Percentiles rank a stretch among this genome's conserved stretches.
phyloP scores from a whole-genome alignment of 148 eudicot genomes.

The Vaccinium darrowii region DNA sequence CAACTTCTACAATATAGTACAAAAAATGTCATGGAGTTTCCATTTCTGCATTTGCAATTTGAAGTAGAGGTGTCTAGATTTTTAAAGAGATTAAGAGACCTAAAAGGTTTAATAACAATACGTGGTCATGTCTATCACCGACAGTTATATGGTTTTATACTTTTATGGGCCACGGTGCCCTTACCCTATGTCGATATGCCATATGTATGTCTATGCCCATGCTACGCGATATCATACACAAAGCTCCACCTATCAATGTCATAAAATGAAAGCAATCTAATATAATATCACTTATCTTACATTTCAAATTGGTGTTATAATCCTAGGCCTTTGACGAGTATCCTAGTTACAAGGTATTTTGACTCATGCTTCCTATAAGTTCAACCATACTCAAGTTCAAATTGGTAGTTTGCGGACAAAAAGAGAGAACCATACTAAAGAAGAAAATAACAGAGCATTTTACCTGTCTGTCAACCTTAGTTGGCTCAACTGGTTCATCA shows the following conservation, averaged over 20 bases:
- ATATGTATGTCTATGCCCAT: not conserved
- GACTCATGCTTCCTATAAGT: not conserved
- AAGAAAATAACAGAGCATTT: not conserved
- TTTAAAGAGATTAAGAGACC: not conserved
- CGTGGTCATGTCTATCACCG: not conserved
- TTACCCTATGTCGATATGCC: not conserved
- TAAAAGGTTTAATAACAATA: not conserved
- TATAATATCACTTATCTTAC: not conserved
- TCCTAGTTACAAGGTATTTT: not conserved
- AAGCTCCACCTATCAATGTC: not conserved
- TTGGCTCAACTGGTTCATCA: slow-evolving; percentile 47
- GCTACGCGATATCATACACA: not conserved
- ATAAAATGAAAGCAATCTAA: not conserved
- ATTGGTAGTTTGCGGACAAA: not conserved
- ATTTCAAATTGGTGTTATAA: not conserved
- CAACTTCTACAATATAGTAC: no score
- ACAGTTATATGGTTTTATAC: not conserved
- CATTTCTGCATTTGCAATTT: not conserved
- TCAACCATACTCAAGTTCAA: no score
- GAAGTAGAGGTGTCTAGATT: not conserved
- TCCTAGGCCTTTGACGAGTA: not conserved
- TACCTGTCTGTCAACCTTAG: slow-evolving; percentile 69
- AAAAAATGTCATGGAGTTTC: not conserved
- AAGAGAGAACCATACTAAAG: not conserved
- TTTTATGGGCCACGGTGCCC: not conserved